phyloP scores from a whole-genome alignment of 257 asterid species.

The Mitragyna speciosa region DNA sequence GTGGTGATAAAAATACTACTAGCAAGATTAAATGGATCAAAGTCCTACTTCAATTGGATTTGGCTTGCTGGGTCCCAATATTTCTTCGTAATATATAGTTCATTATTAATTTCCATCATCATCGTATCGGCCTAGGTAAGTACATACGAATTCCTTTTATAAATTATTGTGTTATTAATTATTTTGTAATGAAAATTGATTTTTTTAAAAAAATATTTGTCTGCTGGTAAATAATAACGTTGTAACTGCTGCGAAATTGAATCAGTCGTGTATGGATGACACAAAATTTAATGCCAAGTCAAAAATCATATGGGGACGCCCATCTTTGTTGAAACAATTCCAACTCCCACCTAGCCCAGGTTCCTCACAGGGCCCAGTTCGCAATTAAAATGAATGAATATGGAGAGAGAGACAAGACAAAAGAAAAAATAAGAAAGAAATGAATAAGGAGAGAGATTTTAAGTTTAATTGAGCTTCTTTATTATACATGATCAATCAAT shows the following conservation, averaged over 20 bases:
- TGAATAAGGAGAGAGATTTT: neutral
- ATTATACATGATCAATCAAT: constrained; percentile 7
- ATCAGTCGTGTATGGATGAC: neutral
- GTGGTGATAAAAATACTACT: neutral
- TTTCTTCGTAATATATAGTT: neutral
- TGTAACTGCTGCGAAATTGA: neutral
- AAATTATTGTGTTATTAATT: neutral
- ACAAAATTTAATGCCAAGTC: neutral
- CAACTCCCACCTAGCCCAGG: constrained; percentile 13
- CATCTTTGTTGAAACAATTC: constrained; percentile 17
- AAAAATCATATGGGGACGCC: constrained; percentile 10
- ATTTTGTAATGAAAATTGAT: no score
- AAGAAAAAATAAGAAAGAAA: neutral
- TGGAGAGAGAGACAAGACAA: neutral
- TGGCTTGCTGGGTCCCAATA: neutral
- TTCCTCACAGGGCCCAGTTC: neutral
- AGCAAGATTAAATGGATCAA: neutral
- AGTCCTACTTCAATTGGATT: neutral
- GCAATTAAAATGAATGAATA: neutral
- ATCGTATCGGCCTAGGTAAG: neutral
- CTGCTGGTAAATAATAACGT: neutral
- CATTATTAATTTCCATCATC: neutral
- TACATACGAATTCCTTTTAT: neutral
- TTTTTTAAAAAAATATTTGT: no score
- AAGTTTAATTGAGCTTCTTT: constrained; percentile 10